Evolutionary conservation across 2,329 filamentous ascomycete species (phyloP), one percentile per base, ranked within the genome.

Genomic region (Apiospora rasikravindrae): DNA sequence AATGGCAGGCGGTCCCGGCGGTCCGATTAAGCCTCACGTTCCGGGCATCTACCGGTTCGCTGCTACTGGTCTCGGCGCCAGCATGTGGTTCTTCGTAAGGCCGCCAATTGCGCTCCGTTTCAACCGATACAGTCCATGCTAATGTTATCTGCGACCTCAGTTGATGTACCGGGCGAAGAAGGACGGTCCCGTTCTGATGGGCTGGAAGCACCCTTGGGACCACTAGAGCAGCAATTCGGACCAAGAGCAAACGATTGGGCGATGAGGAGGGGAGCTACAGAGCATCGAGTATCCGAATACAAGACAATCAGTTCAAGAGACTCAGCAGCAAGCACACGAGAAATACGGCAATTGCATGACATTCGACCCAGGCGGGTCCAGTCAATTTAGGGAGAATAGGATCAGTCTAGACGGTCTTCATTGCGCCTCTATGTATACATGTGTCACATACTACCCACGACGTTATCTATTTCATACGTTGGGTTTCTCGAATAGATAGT

Each of bases 61-160:
- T 72, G 96, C 94, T 67, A 98, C 94, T 64, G 94, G 92, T 74
- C 88, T 99, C 75, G 94, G 95, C 77, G 96, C 96, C 71, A 94
- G 93, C 85, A 99, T 98, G 96, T 99, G 96, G 96, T 98, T 99
- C 86, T 99, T 96, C 84, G 95, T 98, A 90, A 81, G 93, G 87
- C 42, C 13, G 14, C 66, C 66, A 64, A 40, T 64, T 40, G 57
- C 37, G 33, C 19, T 40, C 13, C 4, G 14, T 8, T 1, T 11
- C 14, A 8, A 4, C 40, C 42, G 11, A 47, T 40, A 29, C 1
- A 14, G 2, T n/a, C 14, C 6, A 13, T 68, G 71, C 74, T 77
- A 71, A 77, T 47, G 72, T 78, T 69, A 76, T 71, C 69, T 42
- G 70, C n/a, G 10, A n/a, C 73, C 49, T 79, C 33, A 98, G 95